Percentiles rank a stretch among this genome's conserved stretches.
These are phyloP conservation scores for Globisporangium solare DNA, from an alignment of 352 stramenopile species.

Conservation along the genomic window DNA sequence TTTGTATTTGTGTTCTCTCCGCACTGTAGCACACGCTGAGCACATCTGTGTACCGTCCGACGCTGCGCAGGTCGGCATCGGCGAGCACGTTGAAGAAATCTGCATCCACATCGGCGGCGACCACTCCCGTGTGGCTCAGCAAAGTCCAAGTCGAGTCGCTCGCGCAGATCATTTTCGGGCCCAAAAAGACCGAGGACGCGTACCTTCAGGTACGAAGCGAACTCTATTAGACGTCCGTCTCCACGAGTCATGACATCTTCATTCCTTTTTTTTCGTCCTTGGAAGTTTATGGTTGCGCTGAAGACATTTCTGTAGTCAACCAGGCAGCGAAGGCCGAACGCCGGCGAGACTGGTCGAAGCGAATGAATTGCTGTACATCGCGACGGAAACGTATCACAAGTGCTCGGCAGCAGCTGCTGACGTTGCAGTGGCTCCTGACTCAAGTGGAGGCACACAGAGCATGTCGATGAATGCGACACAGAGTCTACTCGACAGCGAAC, in stretches of 20 bases:
- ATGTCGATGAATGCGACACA: constrained; percentile 1
- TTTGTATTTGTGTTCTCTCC: background rate
- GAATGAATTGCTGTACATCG: constrained; percentile 44
- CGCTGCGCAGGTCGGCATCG: constrained; percentile 11
- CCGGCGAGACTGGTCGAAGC: constrained; percentile 26
- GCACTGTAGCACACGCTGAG: constrained; percentile 17
- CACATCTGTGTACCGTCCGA: constrained; percentile 22
- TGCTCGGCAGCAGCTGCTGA: constrained; percentile 7
- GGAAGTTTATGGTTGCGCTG: constrained; percentile 42
- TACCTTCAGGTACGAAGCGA: constrained; percentile 36
- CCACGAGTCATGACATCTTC: too few relatives aligned
- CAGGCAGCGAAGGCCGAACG: constrained; percentile 8
- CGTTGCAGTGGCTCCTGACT: background rate
- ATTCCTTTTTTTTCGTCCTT: background rate
- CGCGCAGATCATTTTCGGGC: constrained; percentile 37
- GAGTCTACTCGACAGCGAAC: too few relatives aligned
- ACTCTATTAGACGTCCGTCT: too few relatives aligned
- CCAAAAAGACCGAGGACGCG: constrained; percentile 33
- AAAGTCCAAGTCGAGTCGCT: constrained; percentile 39
- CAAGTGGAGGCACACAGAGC: background rate
- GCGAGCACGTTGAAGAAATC: constrained; percentile 17
- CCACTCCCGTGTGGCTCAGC: constrained; percentile 36
- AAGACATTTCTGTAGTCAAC: constrained; percentile 32
- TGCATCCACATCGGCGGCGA: background rate
- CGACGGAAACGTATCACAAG: constrained; percentile 41